Evolutionary conservation across 1,284 basidiomycete genomes (phyloP).

Genomic region (Lignosus rhinocerotis): DNA sequence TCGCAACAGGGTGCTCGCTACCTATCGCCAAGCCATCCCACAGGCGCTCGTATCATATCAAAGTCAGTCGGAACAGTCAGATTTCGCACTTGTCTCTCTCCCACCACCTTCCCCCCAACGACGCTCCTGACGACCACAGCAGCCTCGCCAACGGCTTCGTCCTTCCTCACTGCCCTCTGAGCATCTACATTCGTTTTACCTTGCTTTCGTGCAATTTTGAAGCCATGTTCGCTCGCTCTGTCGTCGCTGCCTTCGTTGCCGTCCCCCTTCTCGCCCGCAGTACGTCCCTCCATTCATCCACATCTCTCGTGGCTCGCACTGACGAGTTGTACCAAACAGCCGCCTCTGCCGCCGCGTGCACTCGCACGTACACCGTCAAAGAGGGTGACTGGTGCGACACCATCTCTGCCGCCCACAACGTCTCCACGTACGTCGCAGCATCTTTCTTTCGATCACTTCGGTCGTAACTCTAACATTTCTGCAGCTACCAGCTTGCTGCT

Average conservation of each 20-base stretch:
- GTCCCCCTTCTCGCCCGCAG: constrained; percentile 45
- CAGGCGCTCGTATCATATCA: constrained; percentile 17
- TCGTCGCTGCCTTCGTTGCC: constrained; percentile 44
- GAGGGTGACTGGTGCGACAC: constrained; percentile 65
- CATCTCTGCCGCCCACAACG: constrained; percentile 65
- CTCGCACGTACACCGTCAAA: constrained; percentile 60
- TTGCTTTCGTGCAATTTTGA: constrained; percentile 11
- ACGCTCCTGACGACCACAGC: constrained; percentile 23
- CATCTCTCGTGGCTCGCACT: neutral
- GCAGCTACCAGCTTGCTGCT: constrained; percentile 71
- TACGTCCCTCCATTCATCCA: constrained; percentile 27
- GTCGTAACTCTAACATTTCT: constrained; percentile 13
- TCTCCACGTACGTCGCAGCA: constrained; percentile 55
- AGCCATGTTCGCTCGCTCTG: constrained; percentile 47
- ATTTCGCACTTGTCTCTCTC: constrained; percentile 1
- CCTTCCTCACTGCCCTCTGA: constrained; percentile 21
- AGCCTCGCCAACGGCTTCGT: constrained; percentile 16
- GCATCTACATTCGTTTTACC: constrained; percentile 32
- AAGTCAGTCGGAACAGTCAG: constrained; percentile 2
- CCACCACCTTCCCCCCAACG: constrained; percentile 6
- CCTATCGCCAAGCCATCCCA: constrained; percentile 3
- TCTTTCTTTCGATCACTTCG: neutral
- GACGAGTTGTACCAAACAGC: constrained; percentile 30
- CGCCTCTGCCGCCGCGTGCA: constrained; percentile 49
- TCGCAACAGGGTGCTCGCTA: neutral